Evolutionary conservation across 805 yeast species (phyloP).

Genomic region (Yamadazyma philogaea): DNA sequence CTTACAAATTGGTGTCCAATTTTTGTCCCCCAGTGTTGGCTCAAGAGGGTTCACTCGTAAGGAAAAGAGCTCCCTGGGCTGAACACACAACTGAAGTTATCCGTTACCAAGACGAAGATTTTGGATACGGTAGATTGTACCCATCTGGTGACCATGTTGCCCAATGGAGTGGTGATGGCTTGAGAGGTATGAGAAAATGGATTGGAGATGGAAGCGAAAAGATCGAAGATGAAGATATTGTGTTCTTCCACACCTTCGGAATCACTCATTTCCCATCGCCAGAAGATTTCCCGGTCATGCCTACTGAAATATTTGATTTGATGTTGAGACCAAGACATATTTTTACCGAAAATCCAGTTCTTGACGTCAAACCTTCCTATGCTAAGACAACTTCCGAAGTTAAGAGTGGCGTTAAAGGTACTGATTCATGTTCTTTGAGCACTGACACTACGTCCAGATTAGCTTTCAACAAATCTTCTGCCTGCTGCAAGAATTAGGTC

Average conservation of each 20-base stretch:
- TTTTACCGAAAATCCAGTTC: slow-evolving; percentile 72
- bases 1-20: slow-evolving; percentile 73
- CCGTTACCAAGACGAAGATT: slow-evolving; percentile 57
- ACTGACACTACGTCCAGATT: slow-evolving; percentile 40
- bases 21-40: slow-evolving; percentile 74
- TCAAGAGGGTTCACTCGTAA: slow-evolving; percentile 67
- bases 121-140: slow-evolving; percentile 57
- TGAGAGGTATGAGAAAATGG: slow-evolving; percentile 66
- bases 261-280: slow-evolving; percentile 86
- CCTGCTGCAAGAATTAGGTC: slow-evolving; percentile 1
- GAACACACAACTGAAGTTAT: slow-evolving; percentile 62
- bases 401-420: slow-evolving; percentile 31
- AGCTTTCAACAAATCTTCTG: slow-evolving; percentile 32
- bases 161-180: slow-evolving; percentile 70
- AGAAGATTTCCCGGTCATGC: slow-evolving; percentile 88
- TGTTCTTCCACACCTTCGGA: slow-evolving; percentile 80
- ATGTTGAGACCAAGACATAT: slow-evolving; percentile 76
- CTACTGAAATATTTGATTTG: slow-evolving; percentile 75
- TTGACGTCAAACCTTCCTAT: slow-evolving; percentile 68
- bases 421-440: slow-evolving; percentile 32
- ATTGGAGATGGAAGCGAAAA: slow-evolving; percentile 56
- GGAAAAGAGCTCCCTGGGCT: slow-evolving; percentile 85
- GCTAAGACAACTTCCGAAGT: slow-evolving; percentile 41
- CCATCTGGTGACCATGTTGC: slow-evolving; percentile 81
- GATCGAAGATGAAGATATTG: slow-evolving; percentile 66